phyloP scores from a whole-genome alignment of 257 asterid species.

The Perilla frutescens region DNA sequence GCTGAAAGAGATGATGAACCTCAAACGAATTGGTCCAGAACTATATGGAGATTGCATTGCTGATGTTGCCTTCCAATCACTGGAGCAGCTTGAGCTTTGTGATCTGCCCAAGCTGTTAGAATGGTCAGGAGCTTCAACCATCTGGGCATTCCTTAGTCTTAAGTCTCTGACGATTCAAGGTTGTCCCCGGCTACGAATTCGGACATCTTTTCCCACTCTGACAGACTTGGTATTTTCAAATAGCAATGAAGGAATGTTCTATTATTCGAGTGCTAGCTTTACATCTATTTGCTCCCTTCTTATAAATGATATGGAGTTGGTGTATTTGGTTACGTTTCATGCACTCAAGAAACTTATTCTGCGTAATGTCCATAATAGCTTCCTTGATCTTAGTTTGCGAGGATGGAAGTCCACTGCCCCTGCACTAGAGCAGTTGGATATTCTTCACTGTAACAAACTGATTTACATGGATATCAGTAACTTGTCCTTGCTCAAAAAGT shows the following conservation, averaged over 20 bases:
- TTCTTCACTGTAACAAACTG: conserved; percentile 23
- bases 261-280: not conserved
- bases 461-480: too few relatives aligned
- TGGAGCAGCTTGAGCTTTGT: conserved; percentile 30
- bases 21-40: not conserved
- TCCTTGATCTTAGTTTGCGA: too few relatives aligned
- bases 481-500: not conserved
- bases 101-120: conserved; percentile 7
- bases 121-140: not conserved
- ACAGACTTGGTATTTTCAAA: conserved; percentile 6
- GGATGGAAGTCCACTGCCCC: not conserved
- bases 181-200: conserved; percentile 7
- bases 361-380: not conserved
- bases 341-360: conserved; percentile 25
- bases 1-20: conserved; percentile 18
- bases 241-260: not conserved
- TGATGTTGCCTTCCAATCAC: conserved; percentile 11
- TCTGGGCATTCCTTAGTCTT: too few relatives aligned
- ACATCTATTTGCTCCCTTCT: conserved; percentile 28
- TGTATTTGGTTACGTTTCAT: not conserved
- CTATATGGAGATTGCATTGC: not conserved
- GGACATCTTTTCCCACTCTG: conserved; percentile 30
- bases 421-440: conserved; percentile 7
- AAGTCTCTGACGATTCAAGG: conserved; percentile 17
- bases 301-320: conserved; percentile 14